Base-by-base conservation (phyloP, 306 rosid species). In the Vicia faba region DNA sequence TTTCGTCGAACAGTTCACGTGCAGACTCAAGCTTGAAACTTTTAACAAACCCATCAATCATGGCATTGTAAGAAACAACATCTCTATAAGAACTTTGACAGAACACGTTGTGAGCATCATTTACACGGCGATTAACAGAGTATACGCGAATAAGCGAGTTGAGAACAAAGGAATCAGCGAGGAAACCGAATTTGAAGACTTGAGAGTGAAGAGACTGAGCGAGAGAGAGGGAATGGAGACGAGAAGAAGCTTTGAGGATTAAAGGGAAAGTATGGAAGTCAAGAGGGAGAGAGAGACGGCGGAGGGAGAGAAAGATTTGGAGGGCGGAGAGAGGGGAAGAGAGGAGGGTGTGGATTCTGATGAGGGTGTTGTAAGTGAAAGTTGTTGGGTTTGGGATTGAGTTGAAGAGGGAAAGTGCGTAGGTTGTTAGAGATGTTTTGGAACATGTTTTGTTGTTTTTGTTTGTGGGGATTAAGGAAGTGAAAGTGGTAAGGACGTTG, bases 241-340 rank as follows among this genome's bases (percentile, higher is more conserved):
- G 89, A 49, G 86, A 12, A 14, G 66, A 80, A 9, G 88, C 90
- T 61, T 86, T 86, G 86, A 87, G 83, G 63, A 68, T 61, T 8
- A 87, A 80, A 0, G 97, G 88, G 75, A 80, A 87, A 48, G 97
- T 82, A 79, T 90, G 92, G 65, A 80, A 87, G 73, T 90, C 90
- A 0, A 84, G 95, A 18, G 85, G 58, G 49, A 87, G 73, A 45
- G 84, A 66, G 75, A 61, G 79, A 61, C 83, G 84, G 75, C 84
- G 87, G 69, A 82, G 73, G 23, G 77, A 71, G 63, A 64, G n/a
- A 61, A 87, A 90, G 71, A 79, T 54, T 16, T 20, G 65, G 75
- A 90, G 69, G 14, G 97, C 85, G 0, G 66, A 8, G 77, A 70
- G 33, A 61, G 97, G 89, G 49, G 85, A 60, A 60, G 88, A 81